phyloP scores from a whole-genome alignment of 2,329 filamentous ascomycete genomes.

The Ophiostoma angusticollis region DNA sequence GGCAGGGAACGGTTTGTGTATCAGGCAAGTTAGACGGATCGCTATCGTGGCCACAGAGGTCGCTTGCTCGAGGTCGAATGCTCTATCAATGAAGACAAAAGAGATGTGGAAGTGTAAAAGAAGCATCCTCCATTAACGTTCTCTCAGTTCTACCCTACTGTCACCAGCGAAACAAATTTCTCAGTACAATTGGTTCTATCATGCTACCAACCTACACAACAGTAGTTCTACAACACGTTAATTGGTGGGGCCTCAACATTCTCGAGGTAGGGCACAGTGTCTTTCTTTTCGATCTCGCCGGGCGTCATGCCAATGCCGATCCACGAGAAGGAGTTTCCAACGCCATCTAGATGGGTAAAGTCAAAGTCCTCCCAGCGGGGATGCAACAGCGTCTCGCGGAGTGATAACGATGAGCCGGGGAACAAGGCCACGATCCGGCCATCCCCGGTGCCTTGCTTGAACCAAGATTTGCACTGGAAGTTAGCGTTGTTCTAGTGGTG shows the following conservation, averaged over 20 bases:
- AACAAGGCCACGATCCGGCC: background rate
- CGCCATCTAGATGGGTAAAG: background rate
- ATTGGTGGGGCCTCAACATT: background rate
- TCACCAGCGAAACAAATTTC: no score
- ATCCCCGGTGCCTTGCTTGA: slow-evolving; percentile 6
- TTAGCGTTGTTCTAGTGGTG: no score
- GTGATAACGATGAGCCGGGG: background rate
- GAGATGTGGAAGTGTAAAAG: no score
- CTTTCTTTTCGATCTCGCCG: background rate
- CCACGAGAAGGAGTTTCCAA: background rate
- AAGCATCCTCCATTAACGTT: no score
- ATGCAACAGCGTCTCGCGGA: background rate
- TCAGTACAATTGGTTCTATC: no score
- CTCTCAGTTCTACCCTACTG: no score
- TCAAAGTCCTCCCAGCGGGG: slow-evolving; percentile 2
- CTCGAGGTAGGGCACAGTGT: background rate
- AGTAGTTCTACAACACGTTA: background rate
- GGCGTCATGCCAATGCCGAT: background rate
- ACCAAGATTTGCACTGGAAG: slow-evolving; percentile 2
- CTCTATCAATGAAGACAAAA: no score
- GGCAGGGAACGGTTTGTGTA: no score
- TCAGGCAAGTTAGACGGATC: no score
- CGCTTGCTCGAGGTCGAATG: no score
- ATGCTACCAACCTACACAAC: no score
- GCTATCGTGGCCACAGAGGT: no score